phyloP scores from a whole-genome alignment of 768 basidiomycete genomes.

The Termitomyces sp. region DNA sequence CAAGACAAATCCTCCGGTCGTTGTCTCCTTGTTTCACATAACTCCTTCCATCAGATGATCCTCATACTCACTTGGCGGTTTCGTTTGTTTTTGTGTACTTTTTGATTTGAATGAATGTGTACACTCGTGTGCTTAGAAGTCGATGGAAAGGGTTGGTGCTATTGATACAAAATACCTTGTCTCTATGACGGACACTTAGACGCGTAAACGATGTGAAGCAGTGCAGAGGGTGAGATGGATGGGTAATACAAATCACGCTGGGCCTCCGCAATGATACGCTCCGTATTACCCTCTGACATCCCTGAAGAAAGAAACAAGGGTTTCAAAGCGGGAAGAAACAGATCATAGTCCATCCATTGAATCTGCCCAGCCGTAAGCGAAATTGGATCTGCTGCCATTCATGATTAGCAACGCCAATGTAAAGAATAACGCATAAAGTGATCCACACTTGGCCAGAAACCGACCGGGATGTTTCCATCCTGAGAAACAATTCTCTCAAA shows the following conservation, averaged over 20 bases:
- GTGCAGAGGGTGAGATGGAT: not conserved
- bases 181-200: slow-evolving; percentile 14
- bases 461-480: not conserved
- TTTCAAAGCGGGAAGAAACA: not conserved
- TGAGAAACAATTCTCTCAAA: not conserved
- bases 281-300: not conserved
- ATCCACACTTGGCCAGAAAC: not conserved
- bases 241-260: not conserved
- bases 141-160: not conserved
- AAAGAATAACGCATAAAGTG: not conserved
- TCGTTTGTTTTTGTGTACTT: slow-evolving; percentile 19
- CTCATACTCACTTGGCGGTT: slow-evolving; percentile 24
- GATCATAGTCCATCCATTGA: slow-evolving; percentile 1
- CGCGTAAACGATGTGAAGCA: not conserved
- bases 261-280: not conserved
- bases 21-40: slow-evolving; percentile 28
- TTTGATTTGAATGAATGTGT: slow-evolving; percentile 6
- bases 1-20: slow-evolving; percentile 12
- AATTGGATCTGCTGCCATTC: not conserved
- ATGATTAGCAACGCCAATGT: not conserved
- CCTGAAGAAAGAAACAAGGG: not conserved
- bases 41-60: slow-evolving; percentile 21
- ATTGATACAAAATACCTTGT: slow-evolving; percentile 2
- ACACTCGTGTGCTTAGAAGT: not conserved
- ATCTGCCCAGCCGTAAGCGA: not conserved